These are phyloP conservation scores for Darksidea phi DNA, from an alignment of 495 filamentous ascomycete species.

Conservation along the genomic window DNA sequence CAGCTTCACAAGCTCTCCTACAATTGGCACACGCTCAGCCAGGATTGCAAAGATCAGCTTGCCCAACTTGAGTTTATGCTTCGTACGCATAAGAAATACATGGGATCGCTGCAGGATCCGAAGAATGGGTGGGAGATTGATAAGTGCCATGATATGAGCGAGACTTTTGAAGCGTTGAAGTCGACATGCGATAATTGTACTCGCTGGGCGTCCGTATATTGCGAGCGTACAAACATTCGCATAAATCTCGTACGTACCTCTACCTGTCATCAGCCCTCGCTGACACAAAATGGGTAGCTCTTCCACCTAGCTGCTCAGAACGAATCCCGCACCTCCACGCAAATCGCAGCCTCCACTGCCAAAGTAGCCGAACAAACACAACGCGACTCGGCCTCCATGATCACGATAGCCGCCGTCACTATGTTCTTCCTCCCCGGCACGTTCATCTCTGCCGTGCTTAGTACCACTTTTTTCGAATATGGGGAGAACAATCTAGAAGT, in stretches of 20 bases:
- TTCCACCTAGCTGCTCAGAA: conserved; percentile 27
- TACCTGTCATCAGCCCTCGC: neutral
- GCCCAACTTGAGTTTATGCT: conserved; percentile 12
- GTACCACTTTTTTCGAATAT: conserved; percentile 24
- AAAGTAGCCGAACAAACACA: conserved; percentile 40
- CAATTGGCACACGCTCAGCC: conserved; percentile 17
- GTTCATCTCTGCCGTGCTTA: conserved; percentile 35
- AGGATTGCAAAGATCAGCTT: conserved; percentile 8
- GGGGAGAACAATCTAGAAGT: conserved; percentile 4
- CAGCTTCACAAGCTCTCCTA: conserved; percentile 13
- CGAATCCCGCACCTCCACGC: conserved; percentile 10
- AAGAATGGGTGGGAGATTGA: conserved; percentile 1
- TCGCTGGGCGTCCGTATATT: conserved; percentile 12
- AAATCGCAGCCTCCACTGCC: conserved; percentile 37
- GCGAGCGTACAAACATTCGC: conserved; percentile 22
- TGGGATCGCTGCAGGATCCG: neutral
- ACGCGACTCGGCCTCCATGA: conserved; percentile 45
- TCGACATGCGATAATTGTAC: conserved; percentile 8
- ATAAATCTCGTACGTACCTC: conserved; percentile 20
- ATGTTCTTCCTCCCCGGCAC: conserved; percentile 46
- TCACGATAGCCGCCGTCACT: conserved; percentile 45
- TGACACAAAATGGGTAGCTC: conserved; percentile 8
- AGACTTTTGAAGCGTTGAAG: conserved; percentile 11
- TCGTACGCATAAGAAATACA: conserved; percentile 1
- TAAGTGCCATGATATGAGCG: neutral